Evolutionary conservation across 1,284 basidiomycete species (phyloP), one percentile per base, ranked within the genome.

Genomic region (Malassezia caprae): DNA sequence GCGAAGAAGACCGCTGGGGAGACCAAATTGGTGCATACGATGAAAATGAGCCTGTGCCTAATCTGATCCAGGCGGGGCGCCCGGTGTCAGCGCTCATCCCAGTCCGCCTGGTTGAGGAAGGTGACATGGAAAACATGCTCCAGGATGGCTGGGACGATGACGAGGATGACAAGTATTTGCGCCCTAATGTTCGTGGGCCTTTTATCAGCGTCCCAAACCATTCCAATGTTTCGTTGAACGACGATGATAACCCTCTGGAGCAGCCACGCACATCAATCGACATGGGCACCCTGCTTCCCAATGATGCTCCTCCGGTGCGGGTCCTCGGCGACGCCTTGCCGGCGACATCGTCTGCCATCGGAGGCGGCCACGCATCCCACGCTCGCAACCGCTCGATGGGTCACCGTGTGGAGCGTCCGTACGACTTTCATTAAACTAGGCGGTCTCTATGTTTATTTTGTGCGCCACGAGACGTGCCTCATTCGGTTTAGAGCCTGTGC

Each of bases 1-100:
- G 54, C 75, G 90, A 96, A 46, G 90, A 93, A 39, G 93, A 98
- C 73, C 83, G 87, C 41, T 96, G 90, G 90, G 89, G 78, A 45
- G 73, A 68, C n/a, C 77, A 78, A 56, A 76, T 79, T 43, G 78
- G 78, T 19, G 66, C 58, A 10, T 75, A 75, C 53, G 57, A 59
- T 50, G 55, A 57, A 24, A 57, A 51, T 19, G 31, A 51, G 13
- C 15, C 43, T 4, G 37, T 51, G 7, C 48, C 55, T 13, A 40
- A 56, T 17, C 55, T 57, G 8, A 24, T 57, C 8, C 23, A 13
- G 8, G 17, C 30, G n/a, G 39, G 26, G 10, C 49, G 44, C 17
- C 55, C 55, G 0, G 24, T 51, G 8, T 56, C 54, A 5, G 15
- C 30, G 31, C 8, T 42, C 7, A 30, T 48, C 13, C 31, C 46